phyloP scores from a whole-genome alignment of 2,329 filamentous ascomycete species.

The Colletotrichum noveboracense region DNA sequence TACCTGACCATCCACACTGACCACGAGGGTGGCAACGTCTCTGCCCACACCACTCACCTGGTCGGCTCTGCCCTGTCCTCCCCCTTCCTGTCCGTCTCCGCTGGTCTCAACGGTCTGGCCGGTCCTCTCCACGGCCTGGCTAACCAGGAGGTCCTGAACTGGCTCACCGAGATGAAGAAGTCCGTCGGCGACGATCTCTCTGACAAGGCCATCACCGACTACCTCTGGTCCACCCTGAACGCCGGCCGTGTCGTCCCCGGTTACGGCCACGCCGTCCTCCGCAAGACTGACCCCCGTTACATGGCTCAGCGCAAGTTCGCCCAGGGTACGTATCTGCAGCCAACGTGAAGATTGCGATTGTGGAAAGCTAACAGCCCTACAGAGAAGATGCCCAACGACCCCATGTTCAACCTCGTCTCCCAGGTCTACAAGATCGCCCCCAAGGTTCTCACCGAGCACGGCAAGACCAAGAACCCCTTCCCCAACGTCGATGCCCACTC shows the following conservation, averaged over 20 bases:
- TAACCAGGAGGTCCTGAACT: conserved; percentile 99
- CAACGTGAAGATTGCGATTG: neutral
- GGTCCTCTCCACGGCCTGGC: conserved; percentile 98
- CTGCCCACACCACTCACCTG: conserved; percentile 97
- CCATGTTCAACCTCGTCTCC: conserved; percentile 99
- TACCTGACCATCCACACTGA: conserved; percentile 99
- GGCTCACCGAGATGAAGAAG: conserved; percentile 99
- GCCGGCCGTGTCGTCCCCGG: conserved; percentile 94
- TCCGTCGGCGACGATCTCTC: conserved; percentile 90
- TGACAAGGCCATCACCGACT: conserved; percentile 96
- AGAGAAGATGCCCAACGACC: conserved; percentile 91
- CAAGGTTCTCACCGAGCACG: conserved; percentile 96
- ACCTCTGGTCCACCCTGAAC: conserved; percentile 98
- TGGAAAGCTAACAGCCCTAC: conserved; percentile 33
- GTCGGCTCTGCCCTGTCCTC: conserved; percentile 97
- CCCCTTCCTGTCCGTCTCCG: conserved; percentile 93
- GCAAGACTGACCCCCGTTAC: conserved; percentile 99
- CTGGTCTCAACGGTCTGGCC: conserved; percentile 96
- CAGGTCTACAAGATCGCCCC: conserved; percentile 99
- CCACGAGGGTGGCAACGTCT: conserved; percentile 99
- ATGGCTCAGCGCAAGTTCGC: conserved; percentile 98
- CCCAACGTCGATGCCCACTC: conserved; percentile 99
- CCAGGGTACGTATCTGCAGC: conserved; percentile 49
- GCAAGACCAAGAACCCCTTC: conserved; percentile 99
- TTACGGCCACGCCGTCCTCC: conserved; percentile 98